Evolutionary conservation across 805 yeast species (phyloP), one percentile per base, ranked within the genome.

Genomic region (Lachancea meyersii): DNA sequence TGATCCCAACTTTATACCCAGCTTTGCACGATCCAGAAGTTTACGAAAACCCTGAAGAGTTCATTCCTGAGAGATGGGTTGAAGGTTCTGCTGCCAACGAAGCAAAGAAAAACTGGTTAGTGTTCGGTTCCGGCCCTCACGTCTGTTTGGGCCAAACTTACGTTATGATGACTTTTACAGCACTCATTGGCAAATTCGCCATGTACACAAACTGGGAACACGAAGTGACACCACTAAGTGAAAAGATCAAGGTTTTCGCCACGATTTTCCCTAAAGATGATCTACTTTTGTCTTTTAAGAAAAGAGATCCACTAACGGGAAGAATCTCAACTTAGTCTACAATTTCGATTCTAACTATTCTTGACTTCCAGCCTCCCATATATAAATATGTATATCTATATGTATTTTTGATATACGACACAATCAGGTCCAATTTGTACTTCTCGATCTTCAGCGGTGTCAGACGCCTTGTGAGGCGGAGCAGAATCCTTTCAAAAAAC

Each of bases 201-300:
- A 65, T 93, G 77, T 69, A 75, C 54, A 75, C 88, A 41, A 89
- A 93, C 64, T 78, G 93, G 69, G 67, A 75, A 46, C 98, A 93
- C 64, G 75, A 79, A 51, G 79, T 82, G 36, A 93, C 98, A 19
- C 83, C 81, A 32, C 70, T 82, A 53, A 80, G 91, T 53, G 98
- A 93, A 70, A 81, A 87, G 59, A 88, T 93, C 59, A 86, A 87
- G 61, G 97, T 93, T 31, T 93, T 93, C 63, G 98, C 98, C 21
- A 93, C 98, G 16, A 88, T 93, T 61, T 93, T 93, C 84, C 98
- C 98, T 21, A 80, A 86, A 64, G 98, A 93, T 68, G 96, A 93
- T 64, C 79, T 95, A 61, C 77, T 86, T 51, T 69, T 93, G 62
- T 71, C 80, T 54, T 91, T 89, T 72, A 72, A 70, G 38, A 69